phyloP scores from a whole-genome alignment of 192 early-diverging fungal genomes.

The Glomus cerebriforme region DNA sequence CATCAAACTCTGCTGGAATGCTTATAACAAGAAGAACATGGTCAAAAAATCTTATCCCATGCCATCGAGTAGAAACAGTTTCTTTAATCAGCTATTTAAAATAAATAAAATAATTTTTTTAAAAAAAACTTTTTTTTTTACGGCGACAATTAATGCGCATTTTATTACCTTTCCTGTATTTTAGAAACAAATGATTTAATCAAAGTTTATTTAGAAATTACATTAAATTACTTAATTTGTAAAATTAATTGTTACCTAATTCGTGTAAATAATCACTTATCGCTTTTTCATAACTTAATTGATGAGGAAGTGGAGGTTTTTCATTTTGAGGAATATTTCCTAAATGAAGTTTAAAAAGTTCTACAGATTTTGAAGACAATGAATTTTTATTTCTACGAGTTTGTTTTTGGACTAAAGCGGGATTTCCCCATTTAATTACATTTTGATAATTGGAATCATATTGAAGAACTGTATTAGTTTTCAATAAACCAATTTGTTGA shows the following conservation, averaged over 20 bases:
- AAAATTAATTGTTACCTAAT: not conserved
- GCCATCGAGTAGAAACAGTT: conserved; percentile 2
- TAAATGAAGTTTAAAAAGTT: conserved; percentile 33
- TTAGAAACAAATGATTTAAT: too few species aligned
- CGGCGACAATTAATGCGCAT: too few species aligned
- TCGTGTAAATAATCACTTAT: conserved; percentile 54
- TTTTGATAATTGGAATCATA: not conserved
- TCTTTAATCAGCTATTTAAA: conserved; percentile 15
- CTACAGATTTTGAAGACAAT: not conserved
- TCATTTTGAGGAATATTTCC: conserved; percentile 48
- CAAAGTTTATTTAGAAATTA: too few species aligned
- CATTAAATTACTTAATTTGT: not conserved
- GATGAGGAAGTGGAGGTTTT: conserved; percentile 42
- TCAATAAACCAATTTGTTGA: not conserved
- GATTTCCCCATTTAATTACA: not conserved
- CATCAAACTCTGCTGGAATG: conserved; percentile 58
- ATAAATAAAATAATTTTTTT: not conserved
- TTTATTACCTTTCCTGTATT: not conserved
- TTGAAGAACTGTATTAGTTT: conserved; percentile 13
- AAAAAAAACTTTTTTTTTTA: not conserved
- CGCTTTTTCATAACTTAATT: conserved; percentile 47
- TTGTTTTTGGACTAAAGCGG: not conserved
- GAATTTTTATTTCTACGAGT: not conserved
- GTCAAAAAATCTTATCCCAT: not conserved
- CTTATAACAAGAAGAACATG: conserved; percentile 36